Conservation (phyloP, 495 filamentous ascomycete species). For the Tuber aestivum region DNA sequence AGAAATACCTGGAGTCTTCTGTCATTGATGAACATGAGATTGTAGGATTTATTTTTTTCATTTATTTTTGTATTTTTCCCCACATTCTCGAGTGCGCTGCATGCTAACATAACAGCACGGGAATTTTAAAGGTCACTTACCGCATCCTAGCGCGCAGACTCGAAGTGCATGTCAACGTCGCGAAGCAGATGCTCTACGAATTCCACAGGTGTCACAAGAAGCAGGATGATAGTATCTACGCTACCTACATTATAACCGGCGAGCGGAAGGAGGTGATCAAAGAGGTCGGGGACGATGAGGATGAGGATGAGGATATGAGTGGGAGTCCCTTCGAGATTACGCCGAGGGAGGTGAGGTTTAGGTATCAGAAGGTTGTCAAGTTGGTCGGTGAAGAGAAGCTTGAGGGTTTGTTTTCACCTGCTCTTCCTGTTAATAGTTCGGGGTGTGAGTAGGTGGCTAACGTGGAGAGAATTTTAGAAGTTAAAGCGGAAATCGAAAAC, state of each 20-base stretch:
- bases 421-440: background rate
- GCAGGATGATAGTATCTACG: constrained; percentile 62
- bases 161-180: constrained; percentile 72
- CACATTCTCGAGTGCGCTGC: background rate
- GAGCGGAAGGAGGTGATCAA: constrained; percentile 45
- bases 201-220: constrained; percentile 80
- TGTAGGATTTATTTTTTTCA: constrained; percentile 49
- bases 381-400: constrained; percentile 75
- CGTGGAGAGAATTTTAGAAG: constrained; percentile 45
- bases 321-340: constrained; percentile 60
- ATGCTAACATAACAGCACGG: constrained; percentile 17
- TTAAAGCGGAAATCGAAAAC: constrained; percentile 60
- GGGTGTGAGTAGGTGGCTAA: constrained; percentile 19
- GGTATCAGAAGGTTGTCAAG: constrained; percentile 56
- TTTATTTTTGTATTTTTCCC: background rate
- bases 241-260: constrained; percentile 81
- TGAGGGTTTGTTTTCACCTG: constrained; percentile 51
- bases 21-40: constrained; percentile 70
- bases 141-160: constrained; percentile 70
- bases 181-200: constrained; percentile 88
- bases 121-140: constrained; percentile 65
- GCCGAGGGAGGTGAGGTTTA: constrained; percentile 48
- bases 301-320: constrained; percentile 69
- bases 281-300: constrained; percentile 46
- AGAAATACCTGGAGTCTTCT: constrained; percentile 64